Base-by-base conservation (phyloP, 305 asterid genomes). In the Fraxinus latifolia region DNA sequence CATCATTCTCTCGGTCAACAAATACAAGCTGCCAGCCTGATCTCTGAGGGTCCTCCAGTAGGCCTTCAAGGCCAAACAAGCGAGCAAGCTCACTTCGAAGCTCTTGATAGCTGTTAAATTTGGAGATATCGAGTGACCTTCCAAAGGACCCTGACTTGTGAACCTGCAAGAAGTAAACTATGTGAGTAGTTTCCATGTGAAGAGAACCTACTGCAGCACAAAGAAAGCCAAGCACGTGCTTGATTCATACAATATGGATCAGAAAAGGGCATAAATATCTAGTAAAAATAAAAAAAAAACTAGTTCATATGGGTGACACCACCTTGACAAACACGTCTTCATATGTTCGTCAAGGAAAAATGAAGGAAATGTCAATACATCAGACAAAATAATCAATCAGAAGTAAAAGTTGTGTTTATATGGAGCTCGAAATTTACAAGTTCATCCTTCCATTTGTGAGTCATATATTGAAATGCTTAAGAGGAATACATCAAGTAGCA, bases 11-110 rank as follows among this genome's bases (percentile, higher is more conserved):
- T 78, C 99, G 91, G 96, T 94, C 99, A 80, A 94, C 97, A 80
- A 95, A 91, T 90, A 95, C 98, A 95, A 95, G 99, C 99, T 95
- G 99, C 99, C 99, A 95, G 98, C 99, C 98, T 95, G 99, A 95
- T 94, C 98, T 95, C 91, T 92, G 91, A 84, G 98, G 97, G 86
- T 93, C 96, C 92, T 94, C 99, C 96, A 95, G 87, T 60, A 91
- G 87, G 83, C 97, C 98, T 84, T 94, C 95, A 62, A 96, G 94
- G 81, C 97, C 97, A 86, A 96, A 96, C 97, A 96, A 83, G 81
- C 88, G 94, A 85, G 95, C 97, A 81, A 96, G 97, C 90, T 93
- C 97, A 77, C 94, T 85, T 27, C 97, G 90, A 89, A 96, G 93
- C 93, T 96, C 99, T 23, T 90, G 90, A 60, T 94, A 95, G 90